These are phyloP conservation scores for Botrytis elliptica DNA, from an alignment of 2,329 filamentous ascomycete species.

Conservation along the genomic window DNA sequence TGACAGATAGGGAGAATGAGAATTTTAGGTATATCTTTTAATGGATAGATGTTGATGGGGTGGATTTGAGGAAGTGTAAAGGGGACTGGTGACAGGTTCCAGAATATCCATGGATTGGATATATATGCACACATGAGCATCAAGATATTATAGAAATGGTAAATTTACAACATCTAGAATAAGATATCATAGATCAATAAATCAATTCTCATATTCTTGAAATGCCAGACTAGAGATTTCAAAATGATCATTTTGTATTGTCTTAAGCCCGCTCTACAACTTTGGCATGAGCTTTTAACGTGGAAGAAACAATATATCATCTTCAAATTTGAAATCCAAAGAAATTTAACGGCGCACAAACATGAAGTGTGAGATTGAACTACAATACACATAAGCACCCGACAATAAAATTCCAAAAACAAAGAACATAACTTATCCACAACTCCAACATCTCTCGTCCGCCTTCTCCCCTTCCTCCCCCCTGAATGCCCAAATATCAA, in stretches of 20 bases:
- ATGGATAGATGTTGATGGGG: not conserved
- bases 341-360: not conserved
- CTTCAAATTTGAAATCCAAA: not conserved
- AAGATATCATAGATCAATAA: not conserved
- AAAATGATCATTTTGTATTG: not conserved
- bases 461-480: not conserved
- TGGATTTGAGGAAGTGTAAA: not conserved
- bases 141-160: not conserved
- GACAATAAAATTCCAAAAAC: not conserved
- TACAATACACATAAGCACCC: not conserved
- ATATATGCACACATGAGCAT: not conserved
- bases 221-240: not conserved
- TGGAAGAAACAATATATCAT: not conserved
- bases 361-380: not conserved
- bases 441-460: not conserved
- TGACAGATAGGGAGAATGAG: constrained; percentile 18
- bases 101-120: not conserved
- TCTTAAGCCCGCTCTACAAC: not conserved
- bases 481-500: not conserved
- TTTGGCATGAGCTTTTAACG: not conserved
- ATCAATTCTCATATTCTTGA: not conserved
- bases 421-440: not conserved
- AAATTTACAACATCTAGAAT: not conserved
- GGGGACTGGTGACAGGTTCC: not conserved
- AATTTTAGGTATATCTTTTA: constrained; percentile 19